These are phyloP conservation scores for Gaillardinia entomophila DNA, from an alignment of 805 yeast genomes.

Conservation along the genomic window DNA sequence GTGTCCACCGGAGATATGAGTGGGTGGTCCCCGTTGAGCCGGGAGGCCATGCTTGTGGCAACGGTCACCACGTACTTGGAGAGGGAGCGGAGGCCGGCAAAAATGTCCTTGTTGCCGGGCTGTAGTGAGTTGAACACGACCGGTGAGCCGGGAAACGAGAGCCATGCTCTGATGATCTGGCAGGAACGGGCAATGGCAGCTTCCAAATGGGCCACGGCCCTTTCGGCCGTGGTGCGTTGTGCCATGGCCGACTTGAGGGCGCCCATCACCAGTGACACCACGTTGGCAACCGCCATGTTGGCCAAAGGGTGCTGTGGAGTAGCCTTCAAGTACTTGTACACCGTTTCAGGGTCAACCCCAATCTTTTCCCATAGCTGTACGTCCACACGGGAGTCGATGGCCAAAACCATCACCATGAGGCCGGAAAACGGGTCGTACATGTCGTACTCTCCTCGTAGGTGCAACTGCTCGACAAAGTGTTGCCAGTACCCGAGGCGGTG, in stretches of 20 bases:
- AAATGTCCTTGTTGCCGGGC: constrained; percentile 22
- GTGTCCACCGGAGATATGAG: no score
- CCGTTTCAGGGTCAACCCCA: no score
- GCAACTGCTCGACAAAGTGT: constrained; percentile 10
- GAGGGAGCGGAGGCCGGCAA: constrained; percentile 4
- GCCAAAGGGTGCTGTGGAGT: constrained; percentile 13
- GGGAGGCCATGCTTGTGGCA: neutral
- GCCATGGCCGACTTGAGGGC: constrained; percentile 1
- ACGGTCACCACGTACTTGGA: neutral
- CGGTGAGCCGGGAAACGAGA: constrained; percentile 9
- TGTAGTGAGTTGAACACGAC: constrained; percentile 19
- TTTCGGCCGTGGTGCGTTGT: constrained; percentile 1
- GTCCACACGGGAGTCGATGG: constrained; percentile 1
- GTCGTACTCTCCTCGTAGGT: constrained; percentile 1
- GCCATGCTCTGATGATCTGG: no score
- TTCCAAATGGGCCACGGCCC: neutral
- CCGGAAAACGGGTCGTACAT: constrained; percentile 5
- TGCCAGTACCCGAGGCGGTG: constrained; percentile 25
- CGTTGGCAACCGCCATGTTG: constrained; percentile 13
- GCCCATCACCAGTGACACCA: constrained; percentile 10
- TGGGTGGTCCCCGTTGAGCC: neutral
- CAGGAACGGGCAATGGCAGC: no score
- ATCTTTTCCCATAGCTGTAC: neutral
- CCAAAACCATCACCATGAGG: neutral
- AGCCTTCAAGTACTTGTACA: constrained; percentile 5